A percentile compares a stretch with the other conserved stretches of the same genome.
Conservation (phyloP, 257 asterid species). For the Verbascum thapsus region DNA sequence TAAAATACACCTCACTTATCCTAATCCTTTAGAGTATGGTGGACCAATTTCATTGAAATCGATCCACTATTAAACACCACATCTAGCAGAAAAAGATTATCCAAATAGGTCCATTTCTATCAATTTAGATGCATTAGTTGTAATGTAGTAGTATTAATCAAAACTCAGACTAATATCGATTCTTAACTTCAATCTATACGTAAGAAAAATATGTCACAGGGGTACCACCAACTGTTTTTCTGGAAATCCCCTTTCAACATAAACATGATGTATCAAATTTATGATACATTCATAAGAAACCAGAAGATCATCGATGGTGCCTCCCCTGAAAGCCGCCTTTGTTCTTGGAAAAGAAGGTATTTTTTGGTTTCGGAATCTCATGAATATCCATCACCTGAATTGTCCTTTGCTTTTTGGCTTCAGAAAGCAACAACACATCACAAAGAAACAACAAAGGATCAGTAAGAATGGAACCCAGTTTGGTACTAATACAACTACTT, state of each 20-base stretch:
- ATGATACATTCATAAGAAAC: conserved; percentile 22
- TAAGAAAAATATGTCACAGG: conserved; percentile 24
- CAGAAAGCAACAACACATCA: conserved; percentile 36
- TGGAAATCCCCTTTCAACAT: conserved; percentile 29
- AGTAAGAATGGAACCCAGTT: conserved; percentile 23
- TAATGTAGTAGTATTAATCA: background rate
- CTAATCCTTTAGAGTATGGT: too few relatives aligned
- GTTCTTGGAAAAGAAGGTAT: conserved; percentile 78
- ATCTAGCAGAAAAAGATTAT: too few relatives aligned
- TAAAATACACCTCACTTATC: too few relatives aligned
- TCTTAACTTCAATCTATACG: conserved; percentile 14
- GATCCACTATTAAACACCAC: too few relatives aligned
- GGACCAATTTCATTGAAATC: too few relatives aligned
- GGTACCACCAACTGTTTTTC: conserved; percentile 32
- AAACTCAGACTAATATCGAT: background rate
- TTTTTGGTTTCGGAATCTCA: conserved; percentile 87
- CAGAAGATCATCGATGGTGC: conserved; percentile 68
- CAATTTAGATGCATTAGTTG: background rate
- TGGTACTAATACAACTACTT: background rate
- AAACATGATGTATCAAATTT: conserved; percentile 25
- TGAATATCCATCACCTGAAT: conserved; percentile 97
- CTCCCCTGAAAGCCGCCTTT: conserved; percentile 90
- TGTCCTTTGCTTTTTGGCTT: conserved; percentile 96
- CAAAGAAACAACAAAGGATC: conserved; percentile 33
- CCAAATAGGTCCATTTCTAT: background rate